These are phyloP conservation scores for Rutidosis leptorrhynchoides DNA, from an alignment of 129 eudicot genomes.

Conservation along the genomic window DNA sequence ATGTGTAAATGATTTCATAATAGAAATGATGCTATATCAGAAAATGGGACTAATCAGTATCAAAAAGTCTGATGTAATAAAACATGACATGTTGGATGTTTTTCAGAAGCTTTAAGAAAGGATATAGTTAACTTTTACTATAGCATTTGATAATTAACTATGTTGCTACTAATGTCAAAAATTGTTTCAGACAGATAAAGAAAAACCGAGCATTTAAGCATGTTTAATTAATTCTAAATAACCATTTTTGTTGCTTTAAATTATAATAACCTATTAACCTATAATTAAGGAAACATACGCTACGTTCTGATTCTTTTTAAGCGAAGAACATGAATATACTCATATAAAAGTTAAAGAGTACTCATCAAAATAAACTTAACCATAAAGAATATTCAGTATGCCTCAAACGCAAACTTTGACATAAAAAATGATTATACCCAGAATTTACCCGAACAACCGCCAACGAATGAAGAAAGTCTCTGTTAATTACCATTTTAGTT, in stretches of 20 bases:
- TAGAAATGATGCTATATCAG: not conserved
- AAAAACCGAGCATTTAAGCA: not conserved
- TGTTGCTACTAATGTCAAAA: not conserved
- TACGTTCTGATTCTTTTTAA: not conserved
- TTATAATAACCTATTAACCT: not conserved
- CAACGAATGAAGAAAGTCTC: too few relatives aligned
- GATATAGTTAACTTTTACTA: not conserved
- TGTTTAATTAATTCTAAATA: not conserved
- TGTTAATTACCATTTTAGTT: too few relatives aligned
- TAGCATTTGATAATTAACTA: not conserved
- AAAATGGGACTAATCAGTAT: not conserved
- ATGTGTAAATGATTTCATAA: not conserved
- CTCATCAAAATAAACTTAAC: too few relatives aligned
- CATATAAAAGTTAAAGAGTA: too few relatives aligned
- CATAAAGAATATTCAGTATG: too few relatives aligned
- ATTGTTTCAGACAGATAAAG: not conserved
- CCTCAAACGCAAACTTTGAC: too few relatives aligned
- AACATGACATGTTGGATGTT: not conserved
- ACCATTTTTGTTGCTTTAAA: not conserved
- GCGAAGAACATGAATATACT: too few relatives aligned
- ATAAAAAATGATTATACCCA: too few relatives aligned
- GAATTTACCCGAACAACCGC: too few relatives aligned
- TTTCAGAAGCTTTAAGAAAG: not conserved
- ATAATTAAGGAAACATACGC: not conserved
- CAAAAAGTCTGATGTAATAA: not conserved